Evolutionary conservation across 352 stramenopile species (phyloP).

Genomic region (Phytopythium ostracodes): DNA sequence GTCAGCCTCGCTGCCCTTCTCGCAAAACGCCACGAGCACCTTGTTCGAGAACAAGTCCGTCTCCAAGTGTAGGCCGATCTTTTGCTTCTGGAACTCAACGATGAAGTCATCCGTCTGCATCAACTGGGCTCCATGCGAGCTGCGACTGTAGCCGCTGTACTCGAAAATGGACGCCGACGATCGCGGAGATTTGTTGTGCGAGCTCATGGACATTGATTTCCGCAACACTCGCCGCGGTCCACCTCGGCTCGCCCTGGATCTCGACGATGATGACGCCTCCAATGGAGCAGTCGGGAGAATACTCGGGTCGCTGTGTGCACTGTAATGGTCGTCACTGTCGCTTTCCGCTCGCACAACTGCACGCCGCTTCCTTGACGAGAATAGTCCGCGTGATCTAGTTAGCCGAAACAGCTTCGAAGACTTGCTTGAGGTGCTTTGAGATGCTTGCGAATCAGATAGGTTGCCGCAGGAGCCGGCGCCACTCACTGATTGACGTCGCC

Average conservation of each 20-base stretch:
- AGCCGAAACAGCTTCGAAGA: conserved; percentile 1
- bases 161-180: not conserved
- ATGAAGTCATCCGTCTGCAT: conserved; percentile 37
- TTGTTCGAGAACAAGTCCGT: conserved; percentile 55
- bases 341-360: not conserved
- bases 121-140: not conserved
- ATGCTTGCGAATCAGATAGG: conserved; percentile 1
- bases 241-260: not conserved
- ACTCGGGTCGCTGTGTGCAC: not conserved
- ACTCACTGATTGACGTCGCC: not conserved
- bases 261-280: not conserved
- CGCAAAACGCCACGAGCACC: conserved; percentile 54
- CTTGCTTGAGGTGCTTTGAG: not conserved
- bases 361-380: conserved; percentile 3
- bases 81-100: conserved; percentile 54
- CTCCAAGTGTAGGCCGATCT: conserved; percentile 68
- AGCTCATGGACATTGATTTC: conserved; percentile 3
- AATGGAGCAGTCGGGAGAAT: not conserved
- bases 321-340: conserved; percentile 6
- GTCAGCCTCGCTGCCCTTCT: conserved; percentile 58
- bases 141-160: not conserved
- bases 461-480: conserved; percentile 6
- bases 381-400: not conserved
- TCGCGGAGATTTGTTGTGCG: not conserved
- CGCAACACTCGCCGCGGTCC: not conserved